These are phyloP conservation scores for Quercus variabilis DNA, from an alignment of 306 rosid genomes.

Conservation along the genomic window DNA sequence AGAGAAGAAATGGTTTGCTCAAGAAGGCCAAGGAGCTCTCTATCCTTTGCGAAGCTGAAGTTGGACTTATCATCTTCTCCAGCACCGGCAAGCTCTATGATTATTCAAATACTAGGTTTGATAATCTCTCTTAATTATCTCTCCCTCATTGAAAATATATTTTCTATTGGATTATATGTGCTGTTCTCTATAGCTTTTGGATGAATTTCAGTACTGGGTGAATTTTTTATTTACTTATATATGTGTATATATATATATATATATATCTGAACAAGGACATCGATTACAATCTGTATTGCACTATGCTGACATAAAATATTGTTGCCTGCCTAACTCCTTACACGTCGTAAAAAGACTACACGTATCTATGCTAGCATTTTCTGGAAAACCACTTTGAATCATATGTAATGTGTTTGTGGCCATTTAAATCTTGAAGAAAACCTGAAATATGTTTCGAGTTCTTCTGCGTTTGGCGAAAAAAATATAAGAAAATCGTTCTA, in stretches of 20 bases:
- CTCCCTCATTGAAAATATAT: background rate
- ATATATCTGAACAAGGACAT: background rate
- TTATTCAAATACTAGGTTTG: conserved; percentile 41
- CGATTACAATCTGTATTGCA: background rate
- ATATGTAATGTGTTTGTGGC: too few relatives aligned
- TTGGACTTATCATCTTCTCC: conserved; percentile 46
- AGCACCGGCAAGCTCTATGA: conserved; percentile 44
- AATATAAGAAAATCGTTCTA: too few relatives aligned
- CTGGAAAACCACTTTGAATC: too few relatives aligned
- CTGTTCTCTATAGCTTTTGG: background rate
- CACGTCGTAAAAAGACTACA: background rate
- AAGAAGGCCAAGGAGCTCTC: conserved; percentile 53
- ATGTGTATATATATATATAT: background rate
- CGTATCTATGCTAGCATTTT: too few relatives aligned
- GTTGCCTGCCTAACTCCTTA: background rate
- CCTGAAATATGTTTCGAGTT: too few relatives aligned
- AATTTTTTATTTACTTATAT: background rate
- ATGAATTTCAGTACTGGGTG: background rate
- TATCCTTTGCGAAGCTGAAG: conserved; percentile 48
- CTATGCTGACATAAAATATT: background rate
- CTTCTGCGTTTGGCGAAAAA: too few relatives aligned
- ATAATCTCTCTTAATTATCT: conserved; percentile 8
- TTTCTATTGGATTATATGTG: background rate
- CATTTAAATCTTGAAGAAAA: too few relatives aligned
- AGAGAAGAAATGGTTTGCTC: conserved; percentile 43